A percentile compares a stretch with the other conserved stretches of the same genome.
These are phyloP conservation scores for Claviceps spartinae DNA, from an alignment of 2,329 filamentous ascomycete genomes.

Conservation along the genomic window DNA sequence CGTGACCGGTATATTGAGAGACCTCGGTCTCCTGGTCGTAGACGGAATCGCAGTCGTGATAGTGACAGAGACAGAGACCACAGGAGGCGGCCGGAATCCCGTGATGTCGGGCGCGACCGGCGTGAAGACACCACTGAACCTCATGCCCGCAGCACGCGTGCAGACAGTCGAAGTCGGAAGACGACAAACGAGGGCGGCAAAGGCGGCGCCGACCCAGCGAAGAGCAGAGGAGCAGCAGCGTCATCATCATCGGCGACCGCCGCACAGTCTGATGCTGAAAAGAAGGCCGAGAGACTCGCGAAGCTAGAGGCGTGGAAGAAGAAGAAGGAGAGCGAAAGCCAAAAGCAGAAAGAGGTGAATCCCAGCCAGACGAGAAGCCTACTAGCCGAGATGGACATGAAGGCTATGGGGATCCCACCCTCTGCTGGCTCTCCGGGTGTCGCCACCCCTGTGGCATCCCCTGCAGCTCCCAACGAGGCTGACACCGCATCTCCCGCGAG, in stretches of 20 bases:
- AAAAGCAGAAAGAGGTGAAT: constrained; percentile 56
- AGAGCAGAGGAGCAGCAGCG: constrained; percentile 27
- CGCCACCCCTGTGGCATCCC: constrained; percentile 36
- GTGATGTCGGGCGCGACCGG: constrained; percentile 48
- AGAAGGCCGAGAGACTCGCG: constrained; percentile 63
- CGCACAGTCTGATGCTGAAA: constrained; percentile 53
- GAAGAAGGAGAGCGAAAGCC: constrained; percentile 65
- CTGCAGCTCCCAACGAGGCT: constrained; percentile 29
- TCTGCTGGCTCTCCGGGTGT: constrained; percentile 35
- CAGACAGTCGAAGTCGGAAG: constrained; percentile 44
- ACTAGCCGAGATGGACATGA: constrained; percentile 61
- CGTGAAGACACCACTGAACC: constrained; percentile 62
- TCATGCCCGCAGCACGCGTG: constrained; percentile 50
- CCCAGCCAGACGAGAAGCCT: constrained; percentile 52
- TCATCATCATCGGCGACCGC: constrained; percentile 28
- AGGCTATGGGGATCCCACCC: constrained; percentile 35
- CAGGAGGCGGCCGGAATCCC: constrained; percentile 62
- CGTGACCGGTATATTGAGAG: constrained; percentile 45
- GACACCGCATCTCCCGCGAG: constrained; percentile 36
- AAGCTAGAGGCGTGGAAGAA: constrained; percentile 88
- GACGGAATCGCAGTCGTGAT: constrained; percentile 52
- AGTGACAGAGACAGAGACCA: constrained; percentile 43
- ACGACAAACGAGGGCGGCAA: constrained; percentile 36
- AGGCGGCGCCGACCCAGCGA: constrained; percentile 46
- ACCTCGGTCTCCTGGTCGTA: constrained; percentile 43